Conservation (phyloP, 805 yeast species). For the Dipodascus geniculatus region DNA sequence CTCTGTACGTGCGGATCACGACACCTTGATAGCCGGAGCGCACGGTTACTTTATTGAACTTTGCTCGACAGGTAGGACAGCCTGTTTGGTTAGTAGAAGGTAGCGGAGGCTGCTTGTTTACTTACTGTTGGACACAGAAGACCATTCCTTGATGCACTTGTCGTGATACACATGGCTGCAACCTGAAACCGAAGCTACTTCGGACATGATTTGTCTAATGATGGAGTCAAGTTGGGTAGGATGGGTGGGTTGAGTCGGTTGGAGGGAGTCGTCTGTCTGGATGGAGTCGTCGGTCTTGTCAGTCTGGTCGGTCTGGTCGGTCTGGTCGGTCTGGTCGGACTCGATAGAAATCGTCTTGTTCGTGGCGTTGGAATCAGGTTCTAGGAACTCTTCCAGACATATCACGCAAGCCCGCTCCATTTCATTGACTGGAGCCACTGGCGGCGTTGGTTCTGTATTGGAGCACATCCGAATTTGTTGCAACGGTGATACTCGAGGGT, state of each 20-base stretch:
- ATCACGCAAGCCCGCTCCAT: not conserved
- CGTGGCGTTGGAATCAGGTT: too few relatives aligned
- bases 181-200: conserved; percentile 22
- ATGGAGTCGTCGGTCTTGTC: too few relatives aligned
- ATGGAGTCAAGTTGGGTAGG: too few relatives aligned
- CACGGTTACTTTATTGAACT: conserved; percentile 21
- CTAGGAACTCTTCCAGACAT: not conserved
- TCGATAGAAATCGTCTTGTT: too few relatives aligned
- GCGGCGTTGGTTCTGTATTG: not conserved
- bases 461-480: not conserved
- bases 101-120: not conserved
- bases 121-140: conserved; percentile 35
- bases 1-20: conserved; percentile 2
- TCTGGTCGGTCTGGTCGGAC: too few relatives aligned
- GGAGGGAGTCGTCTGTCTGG: too few relatives aligned
- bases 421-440: not conserved
- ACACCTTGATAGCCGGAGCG: conserved; percentile 3
- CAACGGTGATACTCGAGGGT: too few relatives aligned
- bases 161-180: conserved; percentile 50
- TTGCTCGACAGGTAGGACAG: conserved; percentile 51
- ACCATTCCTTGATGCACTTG: conserved; percentile 47
- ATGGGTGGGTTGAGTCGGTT: too few relatives aligned
- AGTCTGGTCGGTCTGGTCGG: too few relatives aligned
- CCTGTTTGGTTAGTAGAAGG: conserved; percentile 13
- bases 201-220: conserved; percentile 7